Evolutionary conservation across 768 basidiomycete genomes (phyloP), one percentile per base, ranked within the genome.

Genomic region (Lyophyllum shimeji): DNA sequence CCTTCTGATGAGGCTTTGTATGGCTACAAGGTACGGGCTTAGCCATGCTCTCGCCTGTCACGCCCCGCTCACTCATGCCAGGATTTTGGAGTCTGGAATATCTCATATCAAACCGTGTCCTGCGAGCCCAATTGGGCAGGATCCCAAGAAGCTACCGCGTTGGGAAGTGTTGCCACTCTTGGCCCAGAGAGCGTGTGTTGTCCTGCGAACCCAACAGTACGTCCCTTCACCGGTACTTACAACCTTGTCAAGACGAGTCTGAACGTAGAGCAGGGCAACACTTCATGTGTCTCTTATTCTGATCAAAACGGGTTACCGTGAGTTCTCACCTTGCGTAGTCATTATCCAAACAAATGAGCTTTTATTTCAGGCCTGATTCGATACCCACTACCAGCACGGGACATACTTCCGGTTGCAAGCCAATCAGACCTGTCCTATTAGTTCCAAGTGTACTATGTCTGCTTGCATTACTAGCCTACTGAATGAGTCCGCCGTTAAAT

Each of bases 71-170:
- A 18, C 53, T 46, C 18, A 18, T 45, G 25, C 44, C 43, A 89
- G 87, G 92, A 93, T 64, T 93, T 93, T 74, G 90, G 92, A 48
- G 83, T 93, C 18, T 94, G 92, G 91, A 91, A 92, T 63, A 75
- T 90, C 63, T 84, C 78, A 17, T 93, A 93, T 66, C 70, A 83
- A 61, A 75, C 71, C 25, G 83, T 92, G 9, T 70, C 83, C 27
- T 93, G 91, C 63, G 53, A 79, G 1, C 57, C 74, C 2, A 68
- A 80, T 50, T 93, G 91, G 92, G 69, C 75, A 33, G 92, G 92
- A 8, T 77, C 73, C 48, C 76, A 72, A 18, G 73, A 86, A 55
- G 65, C 78, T 15, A 72, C 82, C 13, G 88, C 89, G 13, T 71
- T 93, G 37, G 91, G 91, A 20, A 88, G 84, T 54, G 85, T 89